These are phyloP conservation scores for Pseudopithomyces maydicus DNA, from an alignment of 2,329 filamentous ascomycete species.

Conservation along the genomic window DNA sequence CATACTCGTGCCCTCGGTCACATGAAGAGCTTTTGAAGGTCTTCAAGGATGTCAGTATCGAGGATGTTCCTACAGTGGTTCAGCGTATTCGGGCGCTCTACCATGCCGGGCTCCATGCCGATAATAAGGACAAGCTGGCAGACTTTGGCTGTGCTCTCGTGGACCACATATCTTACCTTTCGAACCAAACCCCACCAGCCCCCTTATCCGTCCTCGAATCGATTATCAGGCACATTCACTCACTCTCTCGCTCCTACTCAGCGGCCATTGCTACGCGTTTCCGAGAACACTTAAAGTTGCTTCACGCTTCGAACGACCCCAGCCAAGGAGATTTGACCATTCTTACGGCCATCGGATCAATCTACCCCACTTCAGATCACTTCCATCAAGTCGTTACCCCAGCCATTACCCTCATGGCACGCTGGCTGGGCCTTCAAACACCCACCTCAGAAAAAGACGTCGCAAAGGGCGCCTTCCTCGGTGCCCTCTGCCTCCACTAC, in stretches of 20 bases:
- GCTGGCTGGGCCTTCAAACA: conserved; percentile 80
- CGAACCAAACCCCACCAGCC: conserved; percentile 55
- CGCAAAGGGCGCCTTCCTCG: conserved; percentile 76
- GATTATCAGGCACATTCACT: conserved; percentile 88
- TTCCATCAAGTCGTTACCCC: conserved; percentile 96
- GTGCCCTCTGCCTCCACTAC: conserved; percentile 79
- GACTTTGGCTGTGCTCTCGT: conserved; percentile 71
- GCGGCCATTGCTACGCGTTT: conserved; percentile 78
- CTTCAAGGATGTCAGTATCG: conserved; percentile 63
- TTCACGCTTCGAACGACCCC: conserved; percentile 61
- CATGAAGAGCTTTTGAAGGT: conserved; percentile 74
- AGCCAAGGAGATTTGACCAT: conserved; percentile 75
- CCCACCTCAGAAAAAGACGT: conserved; percentile 70
- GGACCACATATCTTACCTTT: conserved; percentile 67
- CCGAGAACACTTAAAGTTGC: conserved; percentile 68
- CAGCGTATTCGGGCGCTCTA: conserved; percentile 92
- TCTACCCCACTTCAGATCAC: conserved; percentile 95
- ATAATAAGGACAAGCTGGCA: conserved; percentile 83
- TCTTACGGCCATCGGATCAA: conserved; percentile 80
- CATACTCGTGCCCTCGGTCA: conserved; percentile 81
- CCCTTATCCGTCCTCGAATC: conserved; percentile 75
- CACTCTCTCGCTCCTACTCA: conserved; percentile 84
- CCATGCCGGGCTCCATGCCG: conserved; percentile 81
- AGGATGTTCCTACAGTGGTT: conserved; percentile 76
- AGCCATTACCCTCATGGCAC: conserved; percentile 80